Percentiles rank a stretch among this genome's conserved stretches.
Evolutionary conservation across 148 eudicot species (phyloP).

Genomic region (Agrostemma githago): DNA sequence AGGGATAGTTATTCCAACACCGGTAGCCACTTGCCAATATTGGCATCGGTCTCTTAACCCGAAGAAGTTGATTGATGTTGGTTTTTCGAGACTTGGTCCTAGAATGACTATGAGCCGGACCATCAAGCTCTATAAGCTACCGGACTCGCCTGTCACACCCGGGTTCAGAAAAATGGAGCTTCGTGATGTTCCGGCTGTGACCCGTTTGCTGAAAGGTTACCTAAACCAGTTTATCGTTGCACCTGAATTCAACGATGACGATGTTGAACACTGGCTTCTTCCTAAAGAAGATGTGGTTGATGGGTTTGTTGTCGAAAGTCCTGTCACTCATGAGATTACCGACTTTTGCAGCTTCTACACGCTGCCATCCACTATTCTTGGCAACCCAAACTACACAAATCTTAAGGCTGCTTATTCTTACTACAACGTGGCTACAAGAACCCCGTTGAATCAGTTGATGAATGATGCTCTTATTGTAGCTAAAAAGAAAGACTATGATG

Average conservation of each 20-base stretch:
- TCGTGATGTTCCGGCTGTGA: slow-evolving; percentile 83
- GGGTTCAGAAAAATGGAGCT: slow-evolving; percentile 91
- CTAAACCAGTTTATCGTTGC: slow-evolving; percentile 65
- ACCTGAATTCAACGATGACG: slow-evolving; percentile 77
- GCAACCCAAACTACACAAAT: slow-evolving; percentile 54
- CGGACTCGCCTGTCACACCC: slow-evolving; percentile 62
- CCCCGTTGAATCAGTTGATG: slow-evolving; percentile 81
- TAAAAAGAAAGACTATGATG: slow-evolving; percentile 69
- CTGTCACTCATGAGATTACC: slow-evolving; percentile 68
- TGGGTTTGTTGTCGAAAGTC: slow-evolving; percentile 76
- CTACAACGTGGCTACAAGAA: slow-evolving; percentile 77
- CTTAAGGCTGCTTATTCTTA: slow-evolving; percentile 86
- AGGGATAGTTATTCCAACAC: slow-evolving; percentile 83
- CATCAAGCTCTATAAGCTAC: slow-evolving; percentile 78
- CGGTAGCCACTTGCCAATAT: slow-evolving; percentile 74
- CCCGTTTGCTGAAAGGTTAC: slow-evolving; percentile 66
- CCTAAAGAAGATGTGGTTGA: slow-evolving; percentile 74
- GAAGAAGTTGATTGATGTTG: slow-evolving; percentile 87
- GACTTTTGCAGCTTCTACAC: slow-evolving; percentile 93
- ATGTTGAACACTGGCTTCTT: slow-evolving; percentile 90
- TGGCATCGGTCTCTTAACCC: slow-evolving; percentile 88
- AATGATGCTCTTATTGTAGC: slow-evolving; percentile 83
- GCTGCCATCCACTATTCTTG: slow-evolving; percentile 74
- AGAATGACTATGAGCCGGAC: slow-evolving; percentile 96
- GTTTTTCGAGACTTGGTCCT: slow-evolving; percentile 86